These are phyloP conservation scores for Cladosporium sp. DNA, from an alignment of 2,329 filamentous ascomycete species.

Conservation along the genomic window DNA sequence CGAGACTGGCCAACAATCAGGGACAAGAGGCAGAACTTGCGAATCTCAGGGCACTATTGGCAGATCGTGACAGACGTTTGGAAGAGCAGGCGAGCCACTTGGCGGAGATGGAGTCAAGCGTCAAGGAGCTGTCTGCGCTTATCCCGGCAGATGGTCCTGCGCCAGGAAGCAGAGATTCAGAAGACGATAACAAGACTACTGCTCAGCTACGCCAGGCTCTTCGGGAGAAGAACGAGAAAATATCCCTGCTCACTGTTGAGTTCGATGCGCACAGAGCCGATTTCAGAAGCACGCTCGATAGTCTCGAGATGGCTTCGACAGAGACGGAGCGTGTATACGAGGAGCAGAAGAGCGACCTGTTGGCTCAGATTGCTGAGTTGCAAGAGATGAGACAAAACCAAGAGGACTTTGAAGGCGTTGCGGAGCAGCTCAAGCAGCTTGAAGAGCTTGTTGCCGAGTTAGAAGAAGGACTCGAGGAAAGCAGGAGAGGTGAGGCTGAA, in stretches of 20 bases:
- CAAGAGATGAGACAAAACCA: slow-evolving; percentile 75
- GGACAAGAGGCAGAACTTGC: slow-evolving; percentile 69
- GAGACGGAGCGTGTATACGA: slow-evolving; percentile 97
- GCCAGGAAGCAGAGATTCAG: slow-evolving; percentile 34
- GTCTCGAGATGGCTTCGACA: slow-evolving; percentile 88
- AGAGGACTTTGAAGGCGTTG: slow-evolving; percentile 89
- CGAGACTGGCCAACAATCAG: slow-evolving; percentile 38
- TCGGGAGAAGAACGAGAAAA: slow-evolving; percentile 95
- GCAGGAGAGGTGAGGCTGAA: slow-evolving; percentile 89
- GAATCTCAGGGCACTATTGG: slow-evolving; percentile 70
- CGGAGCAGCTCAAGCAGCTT: slow-evolving; percentile 87
- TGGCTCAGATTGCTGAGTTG: slow-evolving; percentile 75
- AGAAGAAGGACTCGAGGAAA: slow-evolving; percentile 94
- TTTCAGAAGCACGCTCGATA: slow-evolving; percentile 95
- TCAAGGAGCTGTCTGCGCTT: slow-evolving; percentile 77
- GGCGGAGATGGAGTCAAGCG: slow-evolving; percentile 83
- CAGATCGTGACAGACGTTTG: slow-evolving; percentile 84
- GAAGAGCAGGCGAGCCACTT: slow-evolving; percentile 81
- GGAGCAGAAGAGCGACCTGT: slow-evolving; percentile 81
- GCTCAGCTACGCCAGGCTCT: slow-evolving; percentile 76
- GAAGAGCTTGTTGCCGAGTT: slow-evolving; percentile 96
- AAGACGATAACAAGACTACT: slow-evolving; percentile 38
- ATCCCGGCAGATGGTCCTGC: slow-evolving; percentile 55
- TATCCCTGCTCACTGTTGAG: slow-evolving; percentile 86
- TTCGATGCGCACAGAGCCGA: slow-evolving; percentile 95